Conservation (phyloP, 116 monocot genomes). For the Zostera marina region DNA sequence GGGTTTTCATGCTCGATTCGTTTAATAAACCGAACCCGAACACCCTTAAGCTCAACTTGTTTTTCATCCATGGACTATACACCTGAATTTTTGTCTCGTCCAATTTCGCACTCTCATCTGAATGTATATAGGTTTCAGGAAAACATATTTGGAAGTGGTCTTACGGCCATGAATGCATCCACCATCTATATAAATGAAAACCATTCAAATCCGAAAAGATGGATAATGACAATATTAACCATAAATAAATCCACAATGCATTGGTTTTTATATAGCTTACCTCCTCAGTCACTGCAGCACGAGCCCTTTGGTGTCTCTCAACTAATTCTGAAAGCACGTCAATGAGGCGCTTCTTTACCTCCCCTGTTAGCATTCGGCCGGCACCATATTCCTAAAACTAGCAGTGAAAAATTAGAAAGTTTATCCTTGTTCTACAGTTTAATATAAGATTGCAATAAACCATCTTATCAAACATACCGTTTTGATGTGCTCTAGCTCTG, state of each 20-base stretch:
- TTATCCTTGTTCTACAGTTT: too few species aligned
- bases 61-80: too few species aligned
- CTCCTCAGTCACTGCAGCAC: constrained; percentile 69
- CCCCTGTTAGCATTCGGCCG: constrained; percentile 79
- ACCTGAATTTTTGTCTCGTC: too few species aligned
- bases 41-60: too few species aligned
- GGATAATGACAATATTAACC: not conserved
- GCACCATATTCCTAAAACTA: constrained; percentile 57
- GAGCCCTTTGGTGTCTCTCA: constrained; percentile 57
- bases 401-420: too few species aligned
- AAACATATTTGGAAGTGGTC: constrained; percentile 39
- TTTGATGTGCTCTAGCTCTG: constrained; percentile 68
- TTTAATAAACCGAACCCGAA: too few species aligned
- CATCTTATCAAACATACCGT: constrained; percentile 23
- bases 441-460: too few species aligned
- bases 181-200: constrained; percentile 14
- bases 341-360: constrained; percentile 66
- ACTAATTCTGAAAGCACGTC: constrained; percentile 74
- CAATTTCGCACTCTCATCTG: too few species aligned
- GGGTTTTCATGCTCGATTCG: too few species aligned
- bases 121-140: constrained; percentile 1
- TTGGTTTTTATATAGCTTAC: constrained; percentile 11
- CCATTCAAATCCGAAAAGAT: not conserved
- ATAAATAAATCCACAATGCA: not conserved
- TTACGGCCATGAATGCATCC: constrained; percentile 38